Percentiles rank a stretch among this genome's conserved stretches.
phyloP scores from a whole-genome alignment of 495 filamentous ascomycete genomes.

The Aspergillus heteromorphus region DNA sequence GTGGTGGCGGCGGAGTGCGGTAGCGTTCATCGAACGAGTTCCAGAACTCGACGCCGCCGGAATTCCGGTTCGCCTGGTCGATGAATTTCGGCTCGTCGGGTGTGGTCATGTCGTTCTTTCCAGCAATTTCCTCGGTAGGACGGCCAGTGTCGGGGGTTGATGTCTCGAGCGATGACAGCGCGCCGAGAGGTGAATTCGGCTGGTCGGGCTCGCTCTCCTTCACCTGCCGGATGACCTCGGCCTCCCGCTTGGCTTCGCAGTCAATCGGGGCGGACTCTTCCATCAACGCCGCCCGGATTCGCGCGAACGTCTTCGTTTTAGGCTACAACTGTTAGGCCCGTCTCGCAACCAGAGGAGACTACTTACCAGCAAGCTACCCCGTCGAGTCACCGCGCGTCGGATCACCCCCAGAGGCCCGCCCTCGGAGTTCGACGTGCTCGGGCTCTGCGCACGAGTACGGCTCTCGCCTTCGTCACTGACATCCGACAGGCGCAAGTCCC shows the following conservation, averaged over 20 bases:
- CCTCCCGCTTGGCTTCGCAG: slow-evolving; percentile 82
- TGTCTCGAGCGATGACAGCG: slow-evolving; percentile 41
- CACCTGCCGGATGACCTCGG: slow-evolving; percentile 90
- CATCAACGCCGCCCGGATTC: slow-evolving; percentile 80
- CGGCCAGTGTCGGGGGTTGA: slow-evolving; percentile 42
- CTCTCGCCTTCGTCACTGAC: slow-evolving; percentile 72
- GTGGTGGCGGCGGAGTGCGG: slow-evolving; percentile 60
- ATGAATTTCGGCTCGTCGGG: slow-evolving; percentile 62
- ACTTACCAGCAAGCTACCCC: slow-evolving; percentile 81
- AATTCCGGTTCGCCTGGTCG: slow-evolving; percentile 64
- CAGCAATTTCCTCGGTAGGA: slow-evolving; percentile 48
- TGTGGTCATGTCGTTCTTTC: slow-evolving; percentile 44
- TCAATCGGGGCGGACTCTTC: slow-evolving; percentile 87
- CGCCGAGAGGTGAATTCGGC: slow-evolving; percentile 32
- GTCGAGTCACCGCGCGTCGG: slow-evolving; percentile 68
- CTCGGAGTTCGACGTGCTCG: slow-evolving; percentile 33
- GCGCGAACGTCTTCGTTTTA: slow-evolving; percentile 91
- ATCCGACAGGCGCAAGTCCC: slow-evolving; percentile 80
- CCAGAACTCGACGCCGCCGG: slow-evolving; percentile 73
- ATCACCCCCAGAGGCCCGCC: slow-evolving; percentile 47
- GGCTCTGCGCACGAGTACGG: slow-evolving; percentile 43
- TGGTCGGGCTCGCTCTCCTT: slow-evolving; percentile 62
- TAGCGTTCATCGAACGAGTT: slow-evolving; percentile 63
- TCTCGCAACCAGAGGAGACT: not conserved
- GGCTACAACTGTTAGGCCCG: slow-evolving; percentile 48